These are phyloP conservation scores for Henckelia pumila DNA, from an alignment of 257 asterid genomes.

Conservation along the genomic window DNA sequence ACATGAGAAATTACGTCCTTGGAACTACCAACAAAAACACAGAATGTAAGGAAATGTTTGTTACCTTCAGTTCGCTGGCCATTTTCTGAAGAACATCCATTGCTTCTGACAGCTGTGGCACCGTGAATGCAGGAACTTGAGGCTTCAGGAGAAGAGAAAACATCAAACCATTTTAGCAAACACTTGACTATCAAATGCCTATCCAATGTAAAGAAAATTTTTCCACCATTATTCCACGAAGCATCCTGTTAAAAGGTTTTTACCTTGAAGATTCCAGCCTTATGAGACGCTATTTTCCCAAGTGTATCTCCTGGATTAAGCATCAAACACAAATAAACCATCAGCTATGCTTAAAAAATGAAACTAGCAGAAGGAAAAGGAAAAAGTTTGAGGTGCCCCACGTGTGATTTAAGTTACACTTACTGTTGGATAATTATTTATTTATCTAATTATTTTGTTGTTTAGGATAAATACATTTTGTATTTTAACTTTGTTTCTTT, in stretches of 20 bases:
- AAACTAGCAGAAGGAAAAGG: constrained; percentile 10
- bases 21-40: background rate
- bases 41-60: background rate
- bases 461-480: too few relatives aligned
- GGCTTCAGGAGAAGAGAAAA: constrained; percentile 65
- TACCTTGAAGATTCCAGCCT: constrained; percentile 93
- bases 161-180: constrained; percentile 50
- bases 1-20: background rate
- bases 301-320: constrained; percentile 53
- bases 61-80: constrained; percentile 40
- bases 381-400: background rate
- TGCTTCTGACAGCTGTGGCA: constrained; percentile 78
- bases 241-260: constrained; percentile 23
- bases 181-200: constrained; percentile 39
- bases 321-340: constrained; percentile 6
- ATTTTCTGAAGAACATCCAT: constrained; percentile 66
- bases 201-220: constrained; percentile 29
- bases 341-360: constrained; percentile 6
- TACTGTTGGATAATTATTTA: too few relatives aligned
- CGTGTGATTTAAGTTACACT: background rate
- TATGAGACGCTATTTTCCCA: constrained; percentile 77
- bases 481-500: too few relatives aligned
- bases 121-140: constrained; percentile 82
- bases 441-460: too few relatives aligned
- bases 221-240: constrained; percentile 26